A percentile compares a stretch with the other conserved stretches of the same genome.
phyloP scores from a whole-genome alignment of 148 eudicot genomes.

The Polygonum aviculare region DNA sequence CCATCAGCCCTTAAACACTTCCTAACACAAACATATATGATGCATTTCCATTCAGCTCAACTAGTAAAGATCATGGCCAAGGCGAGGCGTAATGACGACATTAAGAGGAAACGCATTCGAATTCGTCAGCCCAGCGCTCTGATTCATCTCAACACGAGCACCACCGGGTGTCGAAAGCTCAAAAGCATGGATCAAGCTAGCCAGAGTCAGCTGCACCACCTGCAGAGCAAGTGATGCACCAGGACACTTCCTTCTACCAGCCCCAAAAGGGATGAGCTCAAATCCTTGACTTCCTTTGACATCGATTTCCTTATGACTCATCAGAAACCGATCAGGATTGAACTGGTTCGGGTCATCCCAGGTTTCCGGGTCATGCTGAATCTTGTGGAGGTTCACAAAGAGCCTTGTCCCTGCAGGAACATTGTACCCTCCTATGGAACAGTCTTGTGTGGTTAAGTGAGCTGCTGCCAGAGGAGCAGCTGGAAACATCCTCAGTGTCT shows the following conservation, averaged over 20 bases:
- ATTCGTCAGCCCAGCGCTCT: background rate
- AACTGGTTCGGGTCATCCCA: slow-evolving; percentile 1
- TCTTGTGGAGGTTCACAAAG: slow-evolving; percentile 6
- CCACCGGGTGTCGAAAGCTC: slow-evolving; percentile 6
- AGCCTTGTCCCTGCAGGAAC: slow-evolving; percentile 7
- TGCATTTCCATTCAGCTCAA: background rate
- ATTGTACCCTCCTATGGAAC: background rate
- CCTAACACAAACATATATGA: background rate
- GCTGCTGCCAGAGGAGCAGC: slow-evolving; percentile 13
- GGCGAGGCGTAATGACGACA: background rate
- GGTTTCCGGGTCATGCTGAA: slow-evolving; percentile 1
- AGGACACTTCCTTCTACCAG: slow-evolving; percentile 22
- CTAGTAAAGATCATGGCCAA: background rate
- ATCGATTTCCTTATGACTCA: slow-evolving; percentile 16
- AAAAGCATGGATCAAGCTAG: slow-evolving; percentile 13
- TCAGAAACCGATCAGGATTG: slow-evolving; percentile 7
- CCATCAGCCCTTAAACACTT: background rate
- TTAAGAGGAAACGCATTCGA: background rate
- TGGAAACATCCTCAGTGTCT: slow-evolving; percentile 28
- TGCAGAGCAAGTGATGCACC: slow-evolving; percentile 9
- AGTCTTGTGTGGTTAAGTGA: background rate
- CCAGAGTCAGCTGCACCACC: background rate
- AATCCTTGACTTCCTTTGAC: slow-evolving; percentile 10
- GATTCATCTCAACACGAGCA: background rate
- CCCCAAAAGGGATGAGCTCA: slow-evolving; percentile 20